These are phyloP conservation scores for Climacium dendroides DNA, from an alignment of 225 moss, liverwort and hornwort genomes.

Conservation along the genomic window DNA sequence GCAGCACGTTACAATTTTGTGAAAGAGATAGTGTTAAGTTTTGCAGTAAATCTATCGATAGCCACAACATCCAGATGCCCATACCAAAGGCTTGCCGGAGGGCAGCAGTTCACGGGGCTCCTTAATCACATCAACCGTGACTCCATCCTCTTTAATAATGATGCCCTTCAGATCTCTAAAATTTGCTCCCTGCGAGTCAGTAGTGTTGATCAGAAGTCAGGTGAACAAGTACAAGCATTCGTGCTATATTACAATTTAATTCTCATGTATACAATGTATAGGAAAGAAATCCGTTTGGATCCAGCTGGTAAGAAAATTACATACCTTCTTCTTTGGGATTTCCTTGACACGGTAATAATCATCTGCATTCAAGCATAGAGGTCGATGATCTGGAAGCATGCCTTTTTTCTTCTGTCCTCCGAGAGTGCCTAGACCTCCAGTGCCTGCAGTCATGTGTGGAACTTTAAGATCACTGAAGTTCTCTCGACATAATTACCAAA, in stretches of 20 bases:
- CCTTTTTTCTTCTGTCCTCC: constrained; percentile 18
- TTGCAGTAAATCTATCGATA: neutral
- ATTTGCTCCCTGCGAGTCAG: constrained; percentile 67
- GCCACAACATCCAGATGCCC: neutral
- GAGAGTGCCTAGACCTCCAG: constrained; percentile 41
- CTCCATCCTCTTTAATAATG: constrained; percentile 54
- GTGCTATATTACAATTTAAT: neutral
- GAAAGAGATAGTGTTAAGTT: too few relatives aligned
- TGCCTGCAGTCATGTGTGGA: constrained; percentile 23
- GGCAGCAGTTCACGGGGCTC: constrained; percentile 59
- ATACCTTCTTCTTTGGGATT: constrained; percentile 82
- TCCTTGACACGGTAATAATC: constrained; percentile 59
- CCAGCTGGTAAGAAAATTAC: neutral
- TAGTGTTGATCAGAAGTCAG: neutral
- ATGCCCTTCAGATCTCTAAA: constrained; percentile 84
- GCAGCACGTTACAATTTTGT: neutral
- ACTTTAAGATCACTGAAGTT: neutral
- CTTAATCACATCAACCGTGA: constrained; percentile 71
- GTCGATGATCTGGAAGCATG: constrained; percentile 72
- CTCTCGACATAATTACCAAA: too few relatives aligned
- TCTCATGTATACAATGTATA: too few relatives aligned
- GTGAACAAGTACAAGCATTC: neutral
- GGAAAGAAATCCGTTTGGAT: neutral
- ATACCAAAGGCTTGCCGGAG: constrained; percentile 94
- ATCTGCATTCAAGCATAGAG: constrained; percentile 66